Conservation (phyloP, 2,329 filamentous ascomycete genomes). For the Aspergillus ruber region DNA sequence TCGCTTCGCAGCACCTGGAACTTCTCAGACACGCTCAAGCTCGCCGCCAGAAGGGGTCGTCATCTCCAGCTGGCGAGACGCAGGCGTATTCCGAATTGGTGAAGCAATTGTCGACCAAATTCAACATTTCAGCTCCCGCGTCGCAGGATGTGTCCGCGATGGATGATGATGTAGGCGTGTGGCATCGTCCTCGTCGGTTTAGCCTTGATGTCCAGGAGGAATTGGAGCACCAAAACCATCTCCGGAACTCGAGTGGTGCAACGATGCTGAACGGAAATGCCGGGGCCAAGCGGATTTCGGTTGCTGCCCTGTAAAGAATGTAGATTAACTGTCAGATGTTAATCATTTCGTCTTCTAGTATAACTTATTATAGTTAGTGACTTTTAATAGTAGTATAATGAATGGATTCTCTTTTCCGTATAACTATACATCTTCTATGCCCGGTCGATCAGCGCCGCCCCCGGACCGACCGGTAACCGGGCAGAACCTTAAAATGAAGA, state of each 20-base stretch:
- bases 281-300: conserved; percentile 17
- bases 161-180: conserved; percentile 23
- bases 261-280: conserved; percentile 21
- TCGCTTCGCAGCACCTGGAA: conserved; percentile 25
- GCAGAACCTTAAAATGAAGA: no score
- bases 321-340: background rate
- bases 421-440: no score
- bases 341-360: background rate
- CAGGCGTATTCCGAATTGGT: conserved; percentile 20
- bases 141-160: conserved; percentile 14
- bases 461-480: no score
- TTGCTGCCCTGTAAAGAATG: conserved; percentile 12
- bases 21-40: conserved; percentile 22
- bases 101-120: conserved; percentile 22
- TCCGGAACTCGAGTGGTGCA: conserved; percentile 24
- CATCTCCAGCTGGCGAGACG: conserved; percentile 8
- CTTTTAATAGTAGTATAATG: no score
- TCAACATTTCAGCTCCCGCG: conserved; percentile 18
- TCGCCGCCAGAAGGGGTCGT: conserved; percentile 15
- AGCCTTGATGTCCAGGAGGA: conserved; percentile 27
- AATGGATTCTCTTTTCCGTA: no score
- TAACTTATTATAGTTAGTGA: no score
- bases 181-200: conserved; percentile 27
- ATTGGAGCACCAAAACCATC: conserved; percentile 22
- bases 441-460: no score